These are phyloP conservation scores for Pseudocercospora pini-densiflorae DNA, from an alignment of 2,329 filamentous ascomycete genomes.

Conservation along the genomic window DNA sequence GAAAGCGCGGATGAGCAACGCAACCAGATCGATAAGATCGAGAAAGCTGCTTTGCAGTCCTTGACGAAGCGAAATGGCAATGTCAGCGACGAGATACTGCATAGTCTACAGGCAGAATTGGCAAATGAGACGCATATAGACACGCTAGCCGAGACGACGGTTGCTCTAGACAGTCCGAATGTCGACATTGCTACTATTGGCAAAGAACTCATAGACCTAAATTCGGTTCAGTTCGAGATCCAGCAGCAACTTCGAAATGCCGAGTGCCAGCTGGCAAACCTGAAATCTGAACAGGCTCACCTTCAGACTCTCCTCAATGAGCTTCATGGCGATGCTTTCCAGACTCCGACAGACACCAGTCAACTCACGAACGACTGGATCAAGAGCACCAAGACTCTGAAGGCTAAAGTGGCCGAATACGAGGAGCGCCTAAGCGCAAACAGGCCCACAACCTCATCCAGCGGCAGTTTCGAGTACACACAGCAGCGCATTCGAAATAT, in stretches of 20 bases:
- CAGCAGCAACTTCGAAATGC: conserved; percentile 34
- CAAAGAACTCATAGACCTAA: conserved; percentile 23
- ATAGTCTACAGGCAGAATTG: conserved; percentile 27
- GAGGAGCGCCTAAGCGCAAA: conserved; percentile 39
- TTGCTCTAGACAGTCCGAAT: conserved; percentile 42
- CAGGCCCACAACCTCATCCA: conserved; percentile 47
- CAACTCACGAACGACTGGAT: conserved; percentile 73
- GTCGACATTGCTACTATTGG: conserved; percentile 33
- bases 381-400: conserved; percentile 63
- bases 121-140: conserved; percentile 38
- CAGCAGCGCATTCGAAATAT: conserved; percentile 63
- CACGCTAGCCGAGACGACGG: conserved; percentile 44
- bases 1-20: conserved; percentile 77
- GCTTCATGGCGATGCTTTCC: conserved; percentile 39
- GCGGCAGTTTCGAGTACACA: conserved; percentile 58
- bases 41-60: conserved; percentile 63
- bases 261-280: conserved; percentile 30
- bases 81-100: conserved; percentile 26
- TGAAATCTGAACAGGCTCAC: conserved; percentile 32
- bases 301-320: conserved; percentile 30
- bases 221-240: conserved; percentile 32
- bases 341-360: conserved; percentile 61
- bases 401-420: conserved; percentile 70
- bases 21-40: conserved; percentile 60
- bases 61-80: conserved; percentile 41